Evolutionary conservation across 2,329 filamentous ascomycete species (phyloP), one percentile per base, ranked within the genome.

Genomic region (Aspergillus nomiae): DNA sequence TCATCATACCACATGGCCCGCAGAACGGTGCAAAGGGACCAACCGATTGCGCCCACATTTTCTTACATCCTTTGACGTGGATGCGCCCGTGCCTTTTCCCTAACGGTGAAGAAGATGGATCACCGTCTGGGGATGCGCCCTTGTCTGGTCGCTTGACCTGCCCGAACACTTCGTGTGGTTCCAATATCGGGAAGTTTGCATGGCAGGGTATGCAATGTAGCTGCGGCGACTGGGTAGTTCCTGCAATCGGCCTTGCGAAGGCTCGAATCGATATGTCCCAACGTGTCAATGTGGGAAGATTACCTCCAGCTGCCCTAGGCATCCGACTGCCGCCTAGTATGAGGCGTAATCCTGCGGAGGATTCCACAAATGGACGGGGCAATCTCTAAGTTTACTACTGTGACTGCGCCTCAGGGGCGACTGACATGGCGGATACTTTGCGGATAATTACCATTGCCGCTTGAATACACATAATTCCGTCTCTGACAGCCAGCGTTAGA

Each of bases 131-230:
- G 70, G 86, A 91, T 71, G 93, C 92, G 32, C 87, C 89, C 65
- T 84, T 98, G 28, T 92, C 94, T 64, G 95, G 95, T 28, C 88
- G 94, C 11, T 83, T 99, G 36, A 86, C 89, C 63, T 99, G 95
- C 73, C 94, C 95, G 11, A 91, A 89, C 69, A 63, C 76, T 10
- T 90, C 90, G 72, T 99, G 95, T 77, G 87, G 86, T 54, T 88
- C 91, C 46, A 92, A 92, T 58, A 87, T 98, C 55, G 95, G 95
- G 45, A 91, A 95, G 71, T 99, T 97, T 74, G 91, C 94, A 58
- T 99, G 95, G 95, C 92, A 96, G 76, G 95, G 95, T 16, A 90
- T 97, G 84, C 89, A 89, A 76, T 99, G 95, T 80, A 95, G 89
- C 74, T 99, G 95, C 77, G 89, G 90, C 43, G 88, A 90, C 65